Conservation (phyloP, 768 basidiomycete species). For the Leucocoprinus sp. region DNA sequence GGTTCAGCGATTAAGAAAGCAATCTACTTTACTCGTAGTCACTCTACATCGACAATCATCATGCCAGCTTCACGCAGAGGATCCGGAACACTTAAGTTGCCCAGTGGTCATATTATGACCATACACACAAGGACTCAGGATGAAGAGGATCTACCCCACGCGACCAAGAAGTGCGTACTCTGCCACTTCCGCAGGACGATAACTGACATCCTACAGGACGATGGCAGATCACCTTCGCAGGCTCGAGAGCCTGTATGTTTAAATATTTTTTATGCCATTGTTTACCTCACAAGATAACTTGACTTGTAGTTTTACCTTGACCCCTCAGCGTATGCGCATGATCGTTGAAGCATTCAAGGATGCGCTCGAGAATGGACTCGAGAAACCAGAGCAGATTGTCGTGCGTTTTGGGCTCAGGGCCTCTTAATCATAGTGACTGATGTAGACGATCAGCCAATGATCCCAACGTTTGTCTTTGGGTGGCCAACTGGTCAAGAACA, state of each 20-base stretch:
- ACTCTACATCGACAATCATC: conserved; percentile 4
- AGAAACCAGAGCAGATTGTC: conserved; percentile 78
- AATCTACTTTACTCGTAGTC: conserved; percentile 12
- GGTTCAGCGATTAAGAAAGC: conserved; percentile 10
- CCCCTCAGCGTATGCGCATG: conserved; percentile 90
- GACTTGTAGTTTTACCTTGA: conserved; percentile 63
- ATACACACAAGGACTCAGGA: conserved; percentile 85
- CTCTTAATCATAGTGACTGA: conserved; percentile 3
- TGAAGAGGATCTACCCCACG: conserved; percentile 84
- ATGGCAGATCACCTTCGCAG: conserved; percentile 93
- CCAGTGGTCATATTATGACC: conserved; percentile 72
- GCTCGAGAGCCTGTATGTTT: conserved; percentile 74
- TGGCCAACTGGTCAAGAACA: conserved; percentile 89
- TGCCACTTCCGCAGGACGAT: conserved; percentile 8
- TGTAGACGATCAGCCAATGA: conserved; percentile 65
- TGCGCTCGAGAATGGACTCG: conserved; percentile 77
- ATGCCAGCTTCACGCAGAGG: conserved; percentile 73
- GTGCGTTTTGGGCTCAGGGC: conserved; percentile 41
- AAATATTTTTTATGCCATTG: conserved; percentile 8
- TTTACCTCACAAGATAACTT: conserved; percentile 8
- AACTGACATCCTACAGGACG: conserved; percentile 42
- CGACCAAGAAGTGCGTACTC: conserved; percentile 74
- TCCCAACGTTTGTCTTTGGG: conserved; percentile 93
- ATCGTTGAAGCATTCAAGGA: conserved; percentile 97
- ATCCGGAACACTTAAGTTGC: conserved; percentile 65